Evolutionary conservation across 2,329 filamentous ascomycete species (phyloP).

Genomic region (Sphaerulina musiva): DNA sequence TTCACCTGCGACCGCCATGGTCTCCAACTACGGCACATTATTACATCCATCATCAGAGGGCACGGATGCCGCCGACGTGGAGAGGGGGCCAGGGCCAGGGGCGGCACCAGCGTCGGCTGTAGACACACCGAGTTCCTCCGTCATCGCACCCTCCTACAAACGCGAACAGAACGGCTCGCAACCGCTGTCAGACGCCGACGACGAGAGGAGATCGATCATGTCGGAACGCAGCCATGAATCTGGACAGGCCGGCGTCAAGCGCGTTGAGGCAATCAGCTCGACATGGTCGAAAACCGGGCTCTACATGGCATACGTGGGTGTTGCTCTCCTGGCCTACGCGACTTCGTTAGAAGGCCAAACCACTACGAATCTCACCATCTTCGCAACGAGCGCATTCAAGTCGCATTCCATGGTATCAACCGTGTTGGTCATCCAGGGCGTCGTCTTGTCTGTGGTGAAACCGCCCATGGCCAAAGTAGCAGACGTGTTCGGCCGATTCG

Average conservation of each 20-base stretch:
- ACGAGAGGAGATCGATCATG: slow-evolving; percentile 22
- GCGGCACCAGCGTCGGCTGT: slow-evolving; percentile 12
- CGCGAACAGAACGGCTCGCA: slow-evolving; percentile 16
- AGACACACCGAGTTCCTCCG: slow-evolving; percentile 11
- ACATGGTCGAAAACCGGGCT: slow-evolving; percentile 45
- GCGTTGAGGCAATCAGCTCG: slow-evolving; percentile 44
- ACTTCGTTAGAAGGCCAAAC: slow-evolving; percentile 63
- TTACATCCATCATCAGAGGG: slow-evolving; percentile 11
- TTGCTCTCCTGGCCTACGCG: slow-evolving; percentile 50
- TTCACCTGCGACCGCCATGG: slow-evolving; percentile 9
- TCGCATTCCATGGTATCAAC: slow-evolving; percentile 61
- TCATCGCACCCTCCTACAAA: slow-evolving; percentile 13
- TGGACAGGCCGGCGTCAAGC: slow-evolving; percentile 44
- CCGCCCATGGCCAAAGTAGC: slow-evolving; percentile 57
- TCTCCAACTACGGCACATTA: slow-evolving; percentile 19
- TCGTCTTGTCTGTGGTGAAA: slow-evolving; percentile 57
- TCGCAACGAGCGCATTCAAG: slow-evolving; percentile 60
- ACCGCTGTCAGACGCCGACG: slow-evolving; percentile 12
- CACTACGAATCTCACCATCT: slow-evolving; percentile 54
- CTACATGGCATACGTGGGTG: slow-evolving; percentile 43
- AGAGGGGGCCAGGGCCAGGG: slow-evolving; percentile 1
- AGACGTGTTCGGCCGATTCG: slow-evolving; percentile 56
- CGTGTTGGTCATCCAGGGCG: slow-evolving; percentile 56
- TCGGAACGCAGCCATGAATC: slow-evolving; percentile 25
- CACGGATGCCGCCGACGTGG: slow-evolving; percentile 13